Percentiles rank a stretch among this genome's conserved stretches.
These are phyloP conservation scores for Thermochaetoides thermophila DNA, from an alignment of 495 filamentous ascomycete species.

Conservation along the genomic window DNA sequence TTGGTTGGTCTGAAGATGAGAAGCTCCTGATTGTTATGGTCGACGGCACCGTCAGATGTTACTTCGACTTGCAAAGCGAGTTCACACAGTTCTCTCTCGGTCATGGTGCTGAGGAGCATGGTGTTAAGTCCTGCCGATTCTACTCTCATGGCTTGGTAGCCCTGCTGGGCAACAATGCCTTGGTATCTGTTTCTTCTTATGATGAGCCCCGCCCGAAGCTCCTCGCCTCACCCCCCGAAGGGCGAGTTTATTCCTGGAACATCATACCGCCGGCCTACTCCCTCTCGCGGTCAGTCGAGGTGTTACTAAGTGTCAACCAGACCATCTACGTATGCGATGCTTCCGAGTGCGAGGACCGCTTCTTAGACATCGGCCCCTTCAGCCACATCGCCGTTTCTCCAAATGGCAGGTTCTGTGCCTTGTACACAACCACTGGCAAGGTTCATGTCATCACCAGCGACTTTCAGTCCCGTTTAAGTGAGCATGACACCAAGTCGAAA, in stretches of 20 bases:
- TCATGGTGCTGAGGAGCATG: conserved; percentile 73
- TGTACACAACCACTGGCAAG: conserved; percentile 75
- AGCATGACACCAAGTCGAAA: conserved; percentile 76
- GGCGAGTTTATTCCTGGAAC: conserved; percentile 73
- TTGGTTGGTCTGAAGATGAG: conserved; percentile 97
- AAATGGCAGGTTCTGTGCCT: conserved; percentile 70
- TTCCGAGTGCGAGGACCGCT: conserved; percentile 76
- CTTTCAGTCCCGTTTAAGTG: conserved; percentile 80
- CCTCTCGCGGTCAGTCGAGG: conserved; percentile 89
- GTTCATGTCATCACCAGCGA: conserved; percentile 90
- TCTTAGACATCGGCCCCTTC: conserved; percentile 84
- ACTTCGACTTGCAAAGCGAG: conserved; percentile 81
- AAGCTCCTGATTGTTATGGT: conserved; percentile 75
- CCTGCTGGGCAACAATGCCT: conserved; percentile 74
- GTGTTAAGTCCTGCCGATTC: conserved; percentile 72
- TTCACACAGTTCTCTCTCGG: conserved; percentile 94
- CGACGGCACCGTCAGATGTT: conserved; percentile 83
- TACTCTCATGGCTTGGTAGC: conserved; percentile 87
- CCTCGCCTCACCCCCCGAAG: conserved; percentile 63
- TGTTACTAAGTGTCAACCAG: conserved; percentile 69
- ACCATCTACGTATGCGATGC: conserved; percentile 81
- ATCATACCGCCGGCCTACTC: conserved; percentile 81
- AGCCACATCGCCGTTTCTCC: conserved; percentile 79
- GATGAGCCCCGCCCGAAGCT: conserved; percentile 79
- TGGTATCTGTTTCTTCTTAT: conserved; percentile 77